phyloP scores from a whole-genome alignment of 2,329 filamentous ascomycete genomes.

The Daldinia eschscholtzii region DNA sequence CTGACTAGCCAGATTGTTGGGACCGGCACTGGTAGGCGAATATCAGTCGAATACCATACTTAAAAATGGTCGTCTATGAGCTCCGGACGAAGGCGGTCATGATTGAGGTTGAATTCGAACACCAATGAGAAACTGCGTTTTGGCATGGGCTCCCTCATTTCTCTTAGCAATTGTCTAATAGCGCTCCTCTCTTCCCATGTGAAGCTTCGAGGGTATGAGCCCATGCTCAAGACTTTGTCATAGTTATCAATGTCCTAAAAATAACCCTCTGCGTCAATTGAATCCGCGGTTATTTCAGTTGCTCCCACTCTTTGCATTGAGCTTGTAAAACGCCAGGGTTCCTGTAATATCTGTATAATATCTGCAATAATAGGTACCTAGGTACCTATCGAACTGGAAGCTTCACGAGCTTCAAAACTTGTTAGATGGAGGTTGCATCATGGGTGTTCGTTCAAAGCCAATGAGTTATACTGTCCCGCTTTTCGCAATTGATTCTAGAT shows the following conservation, averaged over 20 bases:
- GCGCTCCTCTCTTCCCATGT: background rate
- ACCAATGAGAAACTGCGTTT: conserved; percentile 2
- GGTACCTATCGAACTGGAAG: background rate
- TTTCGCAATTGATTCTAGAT: background rate
- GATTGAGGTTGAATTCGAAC: background rate
- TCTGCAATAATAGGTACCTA: background rate
- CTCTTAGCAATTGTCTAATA: conserved; percentile 5
- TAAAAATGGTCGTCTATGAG: conserved; percentile 5
- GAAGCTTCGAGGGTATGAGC: background rate
- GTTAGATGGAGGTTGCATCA: background rate
- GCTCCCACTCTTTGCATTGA: background rate
- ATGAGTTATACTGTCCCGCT: background rate
- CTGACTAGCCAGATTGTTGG: conserved; percentile 4
- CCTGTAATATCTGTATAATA: conserved; percentile 2
- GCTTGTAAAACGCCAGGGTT: too few species aligned
- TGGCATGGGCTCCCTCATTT: background rate
- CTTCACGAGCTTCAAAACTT: background rate
- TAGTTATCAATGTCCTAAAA: background rate
- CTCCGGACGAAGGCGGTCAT: background rate
- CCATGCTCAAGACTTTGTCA: background rate
- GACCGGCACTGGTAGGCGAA: background rate
- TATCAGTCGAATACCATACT: background rate
- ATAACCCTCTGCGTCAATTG: background rate
- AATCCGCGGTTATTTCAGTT: background rate
- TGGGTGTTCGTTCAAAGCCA: background rate